These are phyloP conservation scores for Allium cepa DNA, from an alignment of 106 monocot genomes.

Conservation along the genomic window DNA sequence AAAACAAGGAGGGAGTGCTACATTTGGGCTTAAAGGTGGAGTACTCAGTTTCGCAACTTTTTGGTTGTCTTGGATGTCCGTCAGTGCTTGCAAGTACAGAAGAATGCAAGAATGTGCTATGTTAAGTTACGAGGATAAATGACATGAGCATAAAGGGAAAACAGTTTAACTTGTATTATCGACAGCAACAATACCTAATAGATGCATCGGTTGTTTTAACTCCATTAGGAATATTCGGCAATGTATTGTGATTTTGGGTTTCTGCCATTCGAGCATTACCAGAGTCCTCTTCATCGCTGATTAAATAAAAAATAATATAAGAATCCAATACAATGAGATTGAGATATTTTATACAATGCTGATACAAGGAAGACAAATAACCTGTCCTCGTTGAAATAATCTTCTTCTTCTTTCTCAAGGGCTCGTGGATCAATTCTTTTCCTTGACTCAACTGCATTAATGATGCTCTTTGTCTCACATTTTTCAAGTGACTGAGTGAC, in stretches of 20 bases:
- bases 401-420: constrained; percentile 98
- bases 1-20: no score
- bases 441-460: constrained; percentile 19
- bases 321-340: background rate
- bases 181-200: constrained; percentile 24
- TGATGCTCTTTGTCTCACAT: constrained; percentile 29
- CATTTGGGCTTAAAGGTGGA: no score
- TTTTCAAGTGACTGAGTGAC: constrained; percentile 54
- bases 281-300: constrained; percentile 75
- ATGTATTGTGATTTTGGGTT: constrained; percentile 17
- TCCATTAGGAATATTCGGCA: constrained; percentile 33
- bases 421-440: constrained; percentile 71
- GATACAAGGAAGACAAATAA: constrained; percentile 7
- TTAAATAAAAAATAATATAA: background rate
- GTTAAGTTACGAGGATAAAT: no score
- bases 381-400: constrained; percentile 96
- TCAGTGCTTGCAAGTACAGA: no score
- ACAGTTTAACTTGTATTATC: no score
- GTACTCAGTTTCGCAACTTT: no score
- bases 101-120: no score
- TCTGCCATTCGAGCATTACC: constrained; percentile 22
- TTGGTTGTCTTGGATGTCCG: no score
- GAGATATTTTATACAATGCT: background rate
- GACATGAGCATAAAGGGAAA: no score
- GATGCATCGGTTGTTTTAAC: constrained; percentile 16